These are phyloP conservation scores for Erodium trifolium DNA, from an alignment of 441 rosid species.

Conservation along the genomic window DNA sequence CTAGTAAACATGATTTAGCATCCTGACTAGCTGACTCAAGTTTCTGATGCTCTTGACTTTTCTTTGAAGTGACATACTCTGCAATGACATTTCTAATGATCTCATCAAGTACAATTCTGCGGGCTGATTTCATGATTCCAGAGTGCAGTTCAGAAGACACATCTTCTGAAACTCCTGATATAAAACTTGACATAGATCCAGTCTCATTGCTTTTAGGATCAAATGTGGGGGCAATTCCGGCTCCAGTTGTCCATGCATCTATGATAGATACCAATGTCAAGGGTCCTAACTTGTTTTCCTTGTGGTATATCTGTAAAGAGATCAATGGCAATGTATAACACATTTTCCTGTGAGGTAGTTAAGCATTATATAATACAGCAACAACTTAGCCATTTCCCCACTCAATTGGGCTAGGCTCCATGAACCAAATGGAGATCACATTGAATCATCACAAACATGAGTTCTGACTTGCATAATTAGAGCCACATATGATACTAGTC, in stretches of 20 bases:
- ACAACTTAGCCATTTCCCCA: too few species aligned
- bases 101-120: slow-evolving; percentile 73
- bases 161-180: slow-evolving; percentile 57
- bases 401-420: too few species aligned
- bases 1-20: slow-evolving; percentile 23
- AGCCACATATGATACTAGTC: not conserved
- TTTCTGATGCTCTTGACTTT: slow-evolving; percentile 39
- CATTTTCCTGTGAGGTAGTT: not conserved
- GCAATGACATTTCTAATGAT: slow-evolving; percentile 56
- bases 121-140: slow-evolving; percentile 69
- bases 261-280: slow-evolving; percentile 43
- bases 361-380: not conserved
- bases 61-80: slow-evolving; percentile 43
- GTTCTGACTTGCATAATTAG: not conserved
- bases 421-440: not conserved
- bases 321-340: slow-evolving; percentile 12
- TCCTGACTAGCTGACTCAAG: slow-evolving; percentile 28
- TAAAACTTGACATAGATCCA: slow-evolving; percentile 29
- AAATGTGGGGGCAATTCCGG: slow-evolving; percentile 19
- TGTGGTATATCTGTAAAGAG: slow-evolving; percentile 55
- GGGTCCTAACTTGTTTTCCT: slow-evolving; percentile 49
- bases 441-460: not conserved
- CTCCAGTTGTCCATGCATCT: slow-evolving; percentile 40
- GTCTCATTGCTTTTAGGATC: slow-evolving; percentile 30
- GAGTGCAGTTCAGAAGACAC: slow-evolving; percentile 72